Conservation (phyloP, 352 stramenopile species). For the Globisporangium irregulare region DNA sequence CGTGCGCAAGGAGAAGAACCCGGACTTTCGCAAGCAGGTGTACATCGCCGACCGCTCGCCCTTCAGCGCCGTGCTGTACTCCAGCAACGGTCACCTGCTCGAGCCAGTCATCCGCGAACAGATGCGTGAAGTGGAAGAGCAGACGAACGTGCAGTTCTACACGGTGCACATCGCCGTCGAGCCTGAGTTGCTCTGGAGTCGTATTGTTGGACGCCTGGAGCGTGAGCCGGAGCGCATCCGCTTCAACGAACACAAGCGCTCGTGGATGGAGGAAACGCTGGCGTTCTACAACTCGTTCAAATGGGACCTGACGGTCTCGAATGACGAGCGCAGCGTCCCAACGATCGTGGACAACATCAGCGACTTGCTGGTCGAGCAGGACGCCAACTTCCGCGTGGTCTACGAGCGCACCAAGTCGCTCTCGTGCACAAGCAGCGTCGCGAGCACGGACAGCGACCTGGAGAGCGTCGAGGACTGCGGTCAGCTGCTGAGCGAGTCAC, state of each 20-base stretch:
- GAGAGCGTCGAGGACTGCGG: conserved; percentile 44
- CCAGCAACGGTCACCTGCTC: conserved; percentile 60
- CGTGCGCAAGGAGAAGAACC: conserved; percentile 39
- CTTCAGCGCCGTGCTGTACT: conserved; percentile 85
- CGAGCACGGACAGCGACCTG: conserved; percentile 73
- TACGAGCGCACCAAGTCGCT: conserved; percentile 52
- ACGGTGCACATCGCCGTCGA: conserved; percentile 82
- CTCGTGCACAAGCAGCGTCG: conserved; percentile 43
- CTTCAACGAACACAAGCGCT: conserved; percentile 81
- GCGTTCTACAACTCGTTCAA: conserved; percentile 75
- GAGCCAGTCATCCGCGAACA: conserved; percentile 81
- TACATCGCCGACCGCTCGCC: conserved; percentile 86
- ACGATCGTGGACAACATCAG: conserved; percentile 59
- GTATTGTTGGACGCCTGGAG: conserved; percentile 61
- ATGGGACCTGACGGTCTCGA: conserved; percentile 76
- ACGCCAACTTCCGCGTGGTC: conserved; percentile 64
- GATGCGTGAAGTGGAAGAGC: conserved; percentile 76
- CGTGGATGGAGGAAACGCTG: conserved; percentile 84
- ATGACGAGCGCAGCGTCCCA: conserved; percentile 53
- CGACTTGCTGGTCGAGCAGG: conserved; percentile 37
- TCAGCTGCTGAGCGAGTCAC: not conserved
- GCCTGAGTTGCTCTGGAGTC: conserved; percentile 68
- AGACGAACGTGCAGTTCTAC: conserved; percentile 79
- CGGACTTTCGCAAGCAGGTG: conserved; percentile 37
- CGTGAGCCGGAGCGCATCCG: conserved; percentile 70